Conservation (phyloP, 306 rosid species). For the Fagus crenata region DNA sequence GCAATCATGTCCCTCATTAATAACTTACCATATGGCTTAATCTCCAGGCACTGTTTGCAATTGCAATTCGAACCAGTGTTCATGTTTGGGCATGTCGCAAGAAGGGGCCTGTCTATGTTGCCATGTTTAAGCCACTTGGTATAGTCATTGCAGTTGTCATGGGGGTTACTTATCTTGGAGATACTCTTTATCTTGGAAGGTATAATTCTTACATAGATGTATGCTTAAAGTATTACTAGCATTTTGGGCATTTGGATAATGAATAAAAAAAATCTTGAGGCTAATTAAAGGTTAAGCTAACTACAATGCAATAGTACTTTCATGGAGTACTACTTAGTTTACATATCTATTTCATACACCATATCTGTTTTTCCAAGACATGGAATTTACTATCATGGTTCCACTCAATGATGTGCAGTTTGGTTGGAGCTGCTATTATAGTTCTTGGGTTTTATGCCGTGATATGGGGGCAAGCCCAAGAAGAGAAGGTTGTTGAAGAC, state of each 20-base stretch:
- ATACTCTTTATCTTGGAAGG: conserved; percentile 33
- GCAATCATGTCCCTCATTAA: not conserved
- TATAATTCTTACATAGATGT: not conserved
- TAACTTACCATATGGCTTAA: not conserved
- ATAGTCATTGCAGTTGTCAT: conserved; percentile 25
- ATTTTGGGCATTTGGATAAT: no score
- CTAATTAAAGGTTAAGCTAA: no score
- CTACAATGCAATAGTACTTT: no score
- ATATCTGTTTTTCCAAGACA: not conserved
- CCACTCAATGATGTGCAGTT: not conserved
- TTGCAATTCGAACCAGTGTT: not conserved
- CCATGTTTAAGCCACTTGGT: conserved; percentile 39
- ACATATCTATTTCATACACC: not conserved
- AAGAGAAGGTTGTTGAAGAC: conserved; percentile 10
- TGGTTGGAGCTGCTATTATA: conserved; percentile 24
- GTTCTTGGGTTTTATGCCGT: conserved; percentile 30
- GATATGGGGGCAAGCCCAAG: conserved; percentile 28
- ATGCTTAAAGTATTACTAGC: no score
- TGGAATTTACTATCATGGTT: not conserved
- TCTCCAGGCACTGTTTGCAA: conserved; percentile 9
- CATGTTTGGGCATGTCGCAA: conserved; percentile 23
- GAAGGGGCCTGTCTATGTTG: conserved; percentile 33
- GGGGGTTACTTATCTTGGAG: conserved; percentile 30
- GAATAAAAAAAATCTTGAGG: no score
- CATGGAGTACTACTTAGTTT: no score